A percentile compares a stretch with the other conserved stretches of the same genome.
phyloP scores from a whole-genome alignment of 441 rosid species.

The Metrosideros polymorpha region DNA sequence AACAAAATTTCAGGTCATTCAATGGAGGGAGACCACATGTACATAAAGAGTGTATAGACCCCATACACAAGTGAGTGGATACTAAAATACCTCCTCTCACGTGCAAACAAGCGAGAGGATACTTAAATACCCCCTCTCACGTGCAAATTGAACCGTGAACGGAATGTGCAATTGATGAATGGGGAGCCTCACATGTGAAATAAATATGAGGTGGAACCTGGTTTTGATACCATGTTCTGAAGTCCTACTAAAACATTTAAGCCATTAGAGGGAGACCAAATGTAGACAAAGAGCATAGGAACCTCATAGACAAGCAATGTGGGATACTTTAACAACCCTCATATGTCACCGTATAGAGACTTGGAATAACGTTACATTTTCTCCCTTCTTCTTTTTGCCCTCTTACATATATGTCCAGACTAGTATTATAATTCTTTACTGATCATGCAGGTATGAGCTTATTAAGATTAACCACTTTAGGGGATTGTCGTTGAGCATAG shows the following conservation, averaged over 20 bases:
- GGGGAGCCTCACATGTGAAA: not conserved
- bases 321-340: not conserved
- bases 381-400: not conserved
- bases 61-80: not conserved
- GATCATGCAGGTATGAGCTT: constrained; percentile 79
- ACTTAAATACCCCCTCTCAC: not conserved
- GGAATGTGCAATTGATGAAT: not conserved
- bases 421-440: constrained; percentile 8
- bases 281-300: not conserved
- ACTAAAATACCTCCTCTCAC: not conserved
- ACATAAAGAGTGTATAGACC: not conserved
- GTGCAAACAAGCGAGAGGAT: no score
- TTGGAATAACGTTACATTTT: not conserved
- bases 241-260: not conserved
- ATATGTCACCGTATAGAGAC: not conserved
- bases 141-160: not conserved
- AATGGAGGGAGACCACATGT: not conserved
- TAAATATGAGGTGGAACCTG: not conserved
- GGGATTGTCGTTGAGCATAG: constrained; percentile 94
- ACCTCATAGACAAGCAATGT: not conserved
- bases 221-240: not conserved
- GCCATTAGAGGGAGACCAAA: not conserved
- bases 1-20: not conserved
- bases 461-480: constrained; percentile 93
- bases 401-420: not conserved